Evolutionary conservation across 75 land plant species (phyloP).

Genomic region (Cryptomeria japonica): DNA sequence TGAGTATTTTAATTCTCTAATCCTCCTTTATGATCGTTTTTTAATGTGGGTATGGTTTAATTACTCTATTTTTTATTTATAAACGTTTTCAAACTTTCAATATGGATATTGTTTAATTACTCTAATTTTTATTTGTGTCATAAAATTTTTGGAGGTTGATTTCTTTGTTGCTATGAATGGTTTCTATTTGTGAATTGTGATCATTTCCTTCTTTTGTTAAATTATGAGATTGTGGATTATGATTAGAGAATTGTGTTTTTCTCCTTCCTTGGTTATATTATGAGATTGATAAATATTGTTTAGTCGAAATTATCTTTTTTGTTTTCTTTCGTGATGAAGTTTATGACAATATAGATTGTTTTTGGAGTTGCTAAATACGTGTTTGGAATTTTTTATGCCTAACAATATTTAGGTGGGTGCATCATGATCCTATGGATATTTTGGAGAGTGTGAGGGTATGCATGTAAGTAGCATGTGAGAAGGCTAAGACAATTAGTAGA

Average conservation of each 20-base stretch:
- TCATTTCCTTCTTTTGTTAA: too few relatives aligned
- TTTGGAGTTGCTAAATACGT: not conserved
- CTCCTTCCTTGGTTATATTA: not conserved
- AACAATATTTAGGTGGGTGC: conserved; percentile 74
- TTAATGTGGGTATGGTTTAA: too few relatives aligned
- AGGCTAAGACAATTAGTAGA: conserved; percentile 63
- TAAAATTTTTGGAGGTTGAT: too few relatives aligned
- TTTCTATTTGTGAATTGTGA: not conserved
- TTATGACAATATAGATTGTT: not conserved
- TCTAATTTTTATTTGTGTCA: not conserved
- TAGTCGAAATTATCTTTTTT: not conserved
- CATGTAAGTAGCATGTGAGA: conserved; percentile 66
- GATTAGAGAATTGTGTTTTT: too few relatives aligned
- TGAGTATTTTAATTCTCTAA: too few relatives aligned
- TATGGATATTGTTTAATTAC: conserved; percentile 1
- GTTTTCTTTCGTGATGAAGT: not conserved
- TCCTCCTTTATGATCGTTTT: too few relatives aligned
- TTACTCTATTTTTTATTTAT: too few relatives aligned
- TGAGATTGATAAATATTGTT: not conserved
- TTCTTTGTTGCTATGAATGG: not conserved
- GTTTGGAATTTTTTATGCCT: not conserved
- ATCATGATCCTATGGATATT: conserved; percentile 96
- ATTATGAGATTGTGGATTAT: too few relatives aligned
- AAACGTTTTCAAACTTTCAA: too few relatives aligned
- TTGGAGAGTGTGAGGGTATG: conserved; percentile 75